Percentiles rank a stretch among this genome's conserved stretches.
Evolutionary conservation across 192 early-diverging fungal genomes (phyloP).

Genomic region (Geranomyces variabilis): DNA sequence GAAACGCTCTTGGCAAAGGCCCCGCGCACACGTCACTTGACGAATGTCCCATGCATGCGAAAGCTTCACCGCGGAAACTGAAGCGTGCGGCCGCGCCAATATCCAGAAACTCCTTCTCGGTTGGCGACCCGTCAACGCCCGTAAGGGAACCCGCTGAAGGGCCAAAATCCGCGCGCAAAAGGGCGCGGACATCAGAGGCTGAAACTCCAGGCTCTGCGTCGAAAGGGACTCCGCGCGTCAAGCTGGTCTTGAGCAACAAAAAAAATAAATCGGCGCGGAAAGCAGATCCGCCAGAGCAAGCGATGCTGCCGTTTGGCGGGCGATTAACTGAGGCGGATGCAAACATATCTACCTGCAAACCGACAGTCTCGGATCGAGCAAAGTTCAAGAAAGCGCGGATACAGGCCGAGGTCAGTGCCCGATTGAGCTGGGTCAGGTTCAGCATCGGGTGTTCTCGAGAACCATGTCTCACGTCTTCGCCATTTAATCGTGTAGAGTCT

Average conservation of each 20-base stretch:
- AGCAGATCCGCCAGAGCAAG: background rate
- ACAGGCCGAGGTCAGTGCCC: conserved; percentile 31
- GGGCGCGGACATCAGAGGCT: background rate
- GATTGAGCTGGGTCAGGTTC: no score
- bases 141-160: no score
- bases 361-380: conserved; percentile 17
- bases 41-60: conserved; percentile 12
- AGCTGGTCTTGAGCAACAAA: conserved; percentile 11
- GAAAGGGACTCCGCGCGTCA: conserved; percentile 10
- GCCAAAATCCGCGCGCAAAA: background rate
- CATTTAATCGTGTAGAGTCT: background rate
- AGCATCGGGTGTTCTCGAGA: no score
- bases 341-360: conserved; percentile 28
- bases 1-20: background rate
- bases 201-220: background rate
- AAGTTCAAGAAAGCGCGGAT: conserved; percentile 18
- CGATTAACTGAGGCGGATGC: conserved; percentile 29
- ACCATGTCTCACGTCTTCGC: no score
- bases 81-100: conserved; percentile 1
- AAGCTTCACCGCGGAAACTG: background rate
- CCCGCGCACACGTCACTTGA: background rate
- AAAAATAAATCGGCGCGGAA: background rate
- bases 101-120: background rate
- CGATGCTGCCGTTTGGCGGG: conserved; percentile 22
- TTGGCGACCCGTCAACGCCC: background rate